Evolutionary conservation across 352 stramenopile genomes (phyloP), one percentile per base, ranked within the genome.

Genomic region (Pythium chondricola): DNA sequence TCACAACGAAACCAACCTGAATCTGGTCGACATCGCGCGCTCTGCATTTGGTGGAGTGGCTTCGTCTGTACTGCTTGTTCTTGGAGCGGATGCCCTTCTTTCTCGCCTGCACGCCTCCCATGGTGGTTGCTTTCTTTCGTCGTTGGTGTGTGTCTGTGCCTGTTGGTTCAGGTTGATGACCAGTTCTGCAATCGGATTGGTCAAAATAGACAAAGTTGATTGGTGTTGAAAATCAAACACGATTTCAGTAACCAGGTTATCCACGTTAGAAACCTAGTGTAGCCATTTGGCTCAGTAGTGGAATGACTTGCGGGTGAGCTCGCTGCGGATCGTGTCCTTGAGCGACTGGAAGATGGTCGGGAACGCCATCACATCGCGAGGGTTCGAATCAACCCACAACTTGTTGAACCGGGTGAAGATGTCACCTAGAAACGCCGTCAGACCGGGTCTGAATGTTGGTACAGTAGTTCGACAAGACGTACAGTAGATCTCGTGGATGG

Each of bases 41-140:
- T 53, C 83, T 73, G 51, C 76, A 83, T 65, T 91, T 92, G 50
- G 83, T 94, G 42, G 76, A 66, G 55, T 94, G 83, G 31, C 69
- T 65, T 49, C 79, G 78, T 67, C 89, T 90, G 78, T 92, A 94
- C 43, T 84, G 65, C 52, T 90, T 94, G 62, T 92, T 92, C 66
- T 92, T 94, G 52, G 69, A 73, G 64, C 85, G 74, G 17, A 74
- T 63, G 46, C 79, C 65, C 61, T 78, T 74, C 65, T 83, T 86
- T 51, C 65, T n/a, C n/a, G n/a, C n/a, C n/a, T n/a, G n/a, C n/a
- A n/a, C n/a, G n/a, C n/a, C n/a, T n/a, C n/a, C n/a, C n/a, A n/a
- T n/a, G n/a, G n/a, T n/a, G n/a, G n/a, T n/a, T n/a, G n/a, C n/a
- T n/a, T n/a, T n/a, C n/a, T n/a, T n/a, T n/a, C n/a, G n/a, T n/a